phyloP scores from a whole-genome alignment of 257 asterid species.

The Fraxinus anomala region DNA sequence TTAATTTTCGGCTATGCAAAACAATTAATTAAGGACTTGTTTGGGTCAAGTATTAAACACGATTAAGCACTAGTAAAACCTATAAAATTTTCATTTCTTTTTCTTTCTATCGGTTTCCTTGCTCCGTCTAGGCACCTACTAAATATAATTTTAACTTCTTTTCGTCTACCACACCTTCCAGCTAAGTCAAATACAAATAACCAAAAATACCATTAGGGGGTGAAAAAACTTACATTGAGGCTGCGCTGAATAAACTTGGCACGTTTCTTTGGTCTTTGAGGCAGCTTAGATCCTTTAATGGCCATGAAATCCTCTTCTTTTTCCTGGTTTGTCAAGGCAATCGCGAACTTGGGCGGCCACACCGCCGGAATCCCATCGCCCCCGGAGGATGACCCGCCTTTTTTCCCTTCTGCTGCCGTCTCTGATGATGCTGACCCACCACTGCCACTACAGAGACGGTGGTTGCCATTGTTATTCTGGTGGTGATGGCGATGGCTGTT shows the following conservation, averaged over 20 bases:
- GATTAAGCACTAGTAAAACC: background rate
- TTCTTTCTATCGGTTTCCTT: no score
- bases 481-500: constrained; percentile 29
- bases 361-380: constrained; percentile 55
- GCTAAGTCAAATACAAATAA: background rate
- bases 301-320: constrained; percentile 91
- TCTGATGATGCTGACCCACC: constrained; percentile 84
- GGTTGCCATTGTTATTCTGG: constrained; percentile 28
- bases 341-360: constrained; percentile 87
- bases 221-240: constrained; percentile 64
- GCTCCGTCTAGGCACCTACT: no score
- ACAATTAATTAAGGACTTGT: no score
- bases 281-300: constrained; percentile 86
- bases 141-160: background rate
- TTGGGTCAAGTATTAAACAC: background rate
- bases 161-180: background rate
- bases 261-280: constrained; percentile 93
- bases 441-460: constrained; percentile 33
- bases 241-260: constrained; percentile 83
- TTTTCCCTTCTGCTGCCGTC: constrained; percentile 55
- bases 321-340: constrained; percentile 81
- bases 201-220: background rate
- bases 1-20: no score
- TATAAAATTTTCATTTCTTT: no score
- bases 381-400: constrained; percentile 57